These are phyloP conservation scores for Calonectria pseudoturangicola DNA, from an alignment of 2,329 filamentous ascomycete species.

Conservation along the genomic window DNA sequence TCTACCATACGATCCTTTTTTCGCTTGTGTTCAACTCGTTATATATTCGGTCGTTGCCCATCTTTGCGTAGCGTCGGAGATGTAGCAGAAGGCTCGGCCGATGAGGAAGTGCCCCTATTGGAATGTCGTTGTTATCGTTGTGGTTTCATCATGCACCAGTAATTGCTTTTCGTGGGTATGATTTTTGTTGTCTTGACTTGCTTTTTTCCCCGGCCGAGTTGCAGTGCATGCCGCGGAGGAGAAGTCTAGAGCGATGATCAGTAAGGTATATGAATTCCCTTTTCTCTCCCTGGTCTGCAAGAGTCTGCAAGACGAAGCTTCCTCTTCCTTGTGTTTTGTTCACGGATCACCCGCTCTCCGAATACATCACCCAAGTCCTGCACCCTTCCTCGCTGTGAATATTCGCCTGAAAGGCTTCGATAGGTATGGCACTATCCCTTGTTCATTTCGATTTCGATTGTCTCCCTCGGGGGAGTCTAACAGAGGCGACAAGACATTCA, in stretches of 20 bases:
- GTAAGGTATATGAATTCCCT: slow-evolving; percentile 10
- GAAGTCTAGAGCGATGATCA: background rate
- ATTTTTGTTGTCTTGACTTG: background rate
- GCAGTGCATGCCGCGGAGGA: background rate
- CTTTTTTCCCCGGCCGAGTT: slow-evolving; percentile 4
- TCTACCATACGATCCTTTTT: background rate
- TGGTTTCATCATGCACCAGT: background rate
- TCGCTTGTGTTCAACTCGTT: background rate
- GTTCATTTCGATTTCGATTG: too few relatives aligned
- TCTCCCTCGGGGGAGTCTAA: background rate
- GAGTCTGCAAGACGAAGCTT: background rate
- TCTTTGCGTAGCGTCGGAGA: background rate
- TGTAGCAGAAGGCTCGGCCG: background rate
- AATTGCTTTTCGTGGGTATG: slow-evolving; percentile 18
- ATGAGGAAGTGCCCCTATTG: background rate
- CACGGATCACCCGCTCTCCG: too few relatives aligned
- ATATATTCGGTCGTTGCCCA: background rate
- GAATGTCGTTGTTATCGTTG: background rate
- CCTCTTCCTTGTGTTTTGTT: background rate
- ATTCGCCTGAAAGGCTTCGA: background rate
- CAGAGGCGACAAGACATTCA: background rate
- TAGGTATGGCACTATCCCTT: background rate
- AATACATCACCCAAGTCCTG: background rate
- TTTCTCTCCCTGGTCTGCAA: background rate
- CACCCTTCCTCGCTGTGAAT: background rate